A percentile compares a stretch with the other conserved stretches of the same genome.
Evolutionary conservation across 192 early-diverging fungal species (phyloP).

Genomic region (Linnemannia hyalina): DNA sequence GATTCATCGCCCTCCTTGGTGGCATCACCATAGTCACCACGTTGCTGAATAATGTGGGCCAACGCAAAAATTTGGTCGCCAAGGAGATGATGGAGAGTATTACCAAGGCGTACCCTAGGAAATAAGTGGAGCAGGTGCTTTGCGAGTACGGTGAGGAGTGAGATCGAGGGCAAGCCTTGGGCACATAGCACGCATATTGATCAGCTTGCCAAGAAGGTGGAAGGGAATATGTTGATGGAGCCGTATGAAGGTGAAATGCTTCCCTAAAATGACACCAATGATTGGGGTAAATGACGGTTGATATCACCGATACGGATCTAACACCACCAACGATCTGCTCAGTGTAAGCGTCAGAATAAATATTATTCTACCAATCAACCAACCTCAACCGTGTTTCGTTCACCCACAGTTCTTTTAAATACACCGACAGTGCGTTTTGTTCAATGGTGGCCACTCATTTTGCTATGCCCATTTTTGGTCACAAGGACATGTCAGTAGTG

Average conservation of each 20-base stretch:
- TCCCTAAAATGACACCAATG: neutral
- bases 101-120: constrained; percentile 1
- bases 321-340: neutral
- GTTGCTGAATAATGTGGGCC: constrained; percentile 4
- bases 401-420: neutral
- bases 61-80: constrained; percentile 4
- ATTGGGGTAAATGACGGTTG: neutral
- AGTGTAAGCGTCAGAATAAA: constrained; percentile 9
- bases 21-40: constrained; percentile 11
- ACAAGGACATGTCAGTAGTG: too few relatives aligned
- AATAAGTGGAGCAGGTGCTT: constrained; percentile 19
- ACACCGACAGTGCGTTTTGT: neutral
- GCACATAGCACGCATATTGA: constrained; percentile 14
- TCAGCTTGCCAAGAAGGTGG: neutral
- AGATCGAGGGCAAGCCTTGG: constrained; percentile 10
- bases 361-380: neutral
- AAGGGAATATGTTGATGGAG: constrained; percentile 9
- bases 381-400: neutral
- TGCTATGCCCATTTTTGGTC: neutral
- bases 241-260: constrained; percentile 9
- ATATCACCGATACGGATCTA: neutral
- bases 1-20: constrained; percentile 1
- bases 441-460: neutral
- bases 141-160: constrained; percentile 13
- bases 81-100: constrained; percentile 21